A percentile compares a stretch with the other conserved stretches of the same genome.
These are phyloP conservation scores for Corynascus novoguineensis DNA, from an alignment of 495 filamentous ascomycete genomes.

Conservation along the genomic window DNA sequence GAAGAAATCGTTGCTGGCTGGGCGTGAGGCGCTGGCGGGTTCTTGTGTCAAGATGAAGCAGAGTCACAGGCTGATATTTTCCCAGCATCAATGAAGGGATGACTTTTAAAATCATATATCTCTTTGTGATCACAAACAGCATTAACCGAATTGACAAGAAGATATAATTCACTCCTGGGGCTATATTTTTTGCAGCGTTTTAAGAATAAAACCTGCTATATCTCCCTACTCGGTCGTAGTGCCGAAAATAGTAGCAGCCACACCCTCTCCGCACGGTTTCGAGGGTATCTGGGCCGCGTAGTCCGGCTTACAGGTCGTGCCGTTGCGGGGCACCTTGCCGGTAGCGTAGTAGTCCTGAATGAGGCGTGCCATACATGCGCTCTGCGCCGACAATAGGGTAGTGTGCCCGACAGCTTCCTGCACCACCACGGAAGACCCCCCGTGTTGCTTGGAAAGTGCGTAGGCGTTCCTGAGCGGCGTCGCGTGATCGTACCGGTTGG, in stretches of 20 bases:
- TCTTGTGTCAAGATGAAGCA: too few relatives aligned
- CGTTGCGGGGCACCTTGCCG: background rate
- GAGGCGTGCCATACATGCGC: background rate
- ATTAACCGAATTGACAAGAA: too few relatives aligned
- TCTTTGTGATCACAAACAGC: too few relatives aligned
- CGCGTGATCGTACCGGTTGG: constrained; percentile 5
- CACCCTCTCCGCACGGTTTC: background rate
- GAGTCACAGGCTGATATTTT: too few relatives aligned
- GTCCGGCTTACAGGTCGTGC: background rate
- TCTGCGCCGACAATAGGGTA: background rate
- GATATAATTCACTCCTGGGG: too few relatives aligned
- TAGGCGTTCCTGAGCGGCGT: background rate
- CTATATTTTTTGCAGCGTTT: too few relatives aligned
- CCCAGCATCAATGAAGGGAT: too few relatives aligned
- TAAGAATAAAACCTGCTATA: too few relatives aligned
- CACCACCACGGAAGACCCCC: background rate
- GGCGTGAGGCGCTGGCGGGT: background rate
- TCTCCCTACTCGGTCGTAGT: too few relatives aligned
- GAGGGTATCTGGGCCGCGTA: background rate
- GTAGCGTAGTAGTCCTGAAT: background rate
- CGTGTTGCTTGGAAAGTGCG: background rate
- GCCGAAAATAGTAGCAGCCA: too few relatives aligned
- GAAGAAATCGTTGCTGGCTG: constrained; percentile 19
- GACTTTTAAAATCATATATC: too few relatives aligned
- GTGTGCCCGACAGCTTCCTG: background rate